Evolutionary conservation across 2,329 filamentous ascomycete species (phyloP), one percentile per base, ranked within the genome.

Genomic region (Paraphaeosphaeria sporulosa): DNA sequence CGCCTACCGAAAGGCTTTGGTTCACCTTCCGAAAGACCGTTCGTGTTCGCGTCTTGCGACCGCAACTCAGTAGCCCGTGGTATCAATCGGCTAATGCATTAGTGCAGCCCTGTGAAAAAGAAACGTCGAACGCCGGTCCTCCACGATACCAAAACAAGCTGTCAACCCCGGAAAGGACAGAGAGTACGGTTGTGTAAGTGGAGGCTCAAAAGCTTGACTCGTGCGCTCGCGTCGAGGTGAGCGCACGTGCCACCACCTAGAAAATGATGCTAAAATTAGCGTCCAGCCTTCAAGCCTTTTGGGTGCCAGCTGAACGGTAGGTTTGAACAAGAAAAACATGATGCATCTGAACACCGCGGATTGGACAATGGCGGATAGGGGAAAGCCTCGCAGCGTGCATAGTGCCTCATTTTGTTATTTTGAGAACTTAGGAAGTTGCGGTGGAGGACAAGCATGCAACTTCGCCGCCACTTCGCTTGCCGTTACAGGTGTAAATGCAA

Each of bases 171-270:
- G 17, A 7, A 27, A 17, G 10, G 42, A 9, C 3, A 4, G 27
- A 21, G 32, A 47, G 30, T 10, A 32, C 19, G 19, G 44, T 32
- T 10, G 55, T 43, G 13, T 34, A 51, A 49, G 54, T 17, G 42
- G 55, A 44, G 46, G 27, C 23, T 51, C 38, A 51, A 57, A 52
- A 57, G 55, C 55, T 57, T 57, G 25, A 42, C 49, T 36, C 34
- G 38, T 32, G 55, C 47, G 6, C 25, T 27, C 25, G 25, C 25
- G 51, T 57, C 55, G 46, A 4, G 13, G n/a, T 21, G 21, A 12
- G 32, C 44, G 44, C 44, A 49, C 54, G 9, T 34, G 21, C 34
- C 43, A 27, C 9, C 9, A 12, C 6, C 13, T 17, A 19, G 4
- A 19, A 9, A n/a, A 27, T 21, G 6, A 23, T 21, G 12, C 54